phyloP scores from a whole-genome alignment of 2,329 filamentous ascomycete species.

The Madurella fahalii region DNA sequence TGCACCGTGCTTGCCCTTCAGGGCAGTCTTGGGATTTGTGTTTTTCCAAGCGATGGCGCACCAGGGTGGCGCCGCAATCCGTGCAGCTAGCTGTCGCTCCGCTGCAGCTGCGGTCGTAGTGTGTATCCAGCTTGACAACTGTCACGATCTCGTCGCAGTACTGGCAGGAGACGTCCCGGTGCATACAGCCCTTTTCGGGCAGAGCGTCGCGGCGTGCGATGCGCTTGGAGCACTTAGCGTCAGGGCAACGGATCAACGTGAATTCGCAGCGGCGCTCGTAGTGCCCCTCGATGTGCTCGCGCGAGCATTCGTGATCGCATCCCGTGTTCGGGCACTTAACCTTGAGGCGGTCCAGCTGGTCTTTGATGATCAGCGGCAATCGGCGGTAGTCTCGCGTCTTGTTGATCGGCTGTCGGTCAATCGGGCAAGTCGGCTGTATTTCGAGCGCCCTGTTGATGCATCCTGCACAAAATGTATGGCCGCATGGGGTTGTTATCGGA shows the following conservation, averaged over 20 bases:
- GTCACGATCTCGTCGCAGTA: slow-evolving; percentile 51
- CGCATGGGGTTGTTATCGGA: slow-evolving; percentile 58
- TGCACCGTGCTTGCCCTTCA: slow-evolving; percentile 40
- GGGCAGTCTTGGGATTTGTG: slow-evolving; percentile 46
- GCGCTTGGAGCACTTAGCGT: slow-evolving; percentile 47
- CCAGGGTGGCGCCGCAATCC: slow-evolving; percentile 44
- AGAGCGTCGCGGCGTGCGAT: slow-evolving; percentile 48
- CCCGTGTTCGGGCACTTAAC: slow-evolving; percentile 58
- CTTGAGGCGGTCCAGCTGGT: slow-evolving; percentile 56
- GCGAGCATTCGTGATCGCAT: slow-evolving; percentile 47
- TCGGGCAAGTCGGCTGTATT: slow-evolving; percentile 48
- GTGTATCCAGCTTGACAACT: slow-evolving; percentile 44
- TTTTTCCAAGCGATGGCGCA: slow-evolving; percentile 42
- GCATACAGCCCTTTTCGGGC: slow-evolving; percentile 51
- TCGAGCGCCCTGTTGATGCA: slow-evolving; percentile 48
- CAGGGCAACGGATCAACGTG: slow-evolving; percentile 53
- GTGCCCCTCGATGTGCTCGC: slow-evolving; percentile 54
- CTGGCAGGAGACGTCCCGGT: slow-evolving; percentile 48
- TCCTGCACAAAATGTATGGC: slow-evolving; percentile 61
- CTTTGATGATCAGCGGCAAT: slow-evolving; percentile 44
- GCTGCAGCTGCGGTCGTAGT: slow-evolving; percentile 41
- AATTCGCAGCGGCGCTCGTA: slow-evolving; percentile 54
- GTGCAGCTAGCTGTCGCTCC: slow-evolving; percentile 47
- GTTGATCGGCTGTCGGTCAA: slow-evolving; percentile 49
- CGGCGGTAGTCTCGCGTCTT: slow-evolving; percentile 33